Percentiles rank a stretch among this genome's conserved stretches.
Conservation (phyloP, 306 rosid genomes). For the Prunus mume region DNA sequence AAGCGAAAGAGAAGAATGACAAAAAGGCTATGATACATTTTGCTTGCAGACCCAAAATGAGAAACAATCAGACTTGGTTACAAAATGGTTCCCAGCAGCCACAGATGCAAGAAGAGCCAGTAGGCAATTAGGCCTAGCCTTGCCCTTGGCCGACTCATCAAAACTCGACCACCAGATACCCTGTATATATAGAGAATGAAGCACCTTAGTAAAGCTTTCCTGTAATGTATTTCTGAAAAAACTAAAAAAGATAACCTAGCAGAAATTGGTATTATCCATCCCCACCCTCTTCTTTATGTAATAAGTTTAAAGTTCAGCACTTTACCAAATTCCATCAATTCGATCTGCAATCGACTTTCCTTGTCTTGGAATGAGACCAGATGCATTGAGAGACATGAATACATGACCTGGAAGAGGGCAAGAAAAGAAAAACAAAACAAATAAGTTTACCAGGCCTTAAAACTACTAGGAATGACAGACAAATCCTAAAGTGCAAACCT, state of each 20-base stretch:
- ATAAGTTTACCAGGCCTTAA: neutral
- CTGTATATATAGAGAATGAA: slow-evolving; percentile 47
- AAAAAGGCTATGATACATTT: slow-evolving; percentile 40
- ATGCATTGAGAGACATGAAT: slow-evolving; percentile 82
- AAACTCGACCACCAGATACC: slow-evolving; percentile 84
- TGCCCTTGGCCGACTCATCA: slow-evolving; percentile 90
- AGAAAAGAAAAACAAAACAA: neutral
- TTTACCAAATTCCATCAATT: slow-evolving; percentile 93
- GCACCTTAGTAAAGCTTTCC: neutral
- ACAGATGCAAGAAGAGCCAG: slow-evolving; percentile 71
- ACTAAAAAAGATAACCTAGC: neutral
- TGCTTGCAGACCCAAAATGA: slow-evolving; percentile 43
- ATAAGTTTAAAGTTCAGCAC: slow-evolving; percentile 1
- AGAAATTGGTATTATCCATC: neutral
- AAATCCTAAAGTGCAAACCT: slow-evolving; percentile 47
- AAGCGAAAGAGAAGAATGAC: neutral
- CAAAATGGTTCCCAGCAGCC: slow-evolving; percentile 81
- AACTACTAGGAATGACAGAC: neutral
- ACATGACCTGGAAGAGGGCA: slow-evolving; percentile 66
- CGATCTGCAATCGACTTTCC: slow-evolving; percentile 92
- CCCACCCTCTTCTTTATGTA: neutral
- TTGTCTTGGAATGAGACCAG: slow-evolving; percentile 86
- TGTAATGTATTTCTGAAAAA: neutral
- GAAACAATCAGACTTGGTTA: slow-evolving; percentile 34
- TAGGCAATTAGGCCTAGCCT: slow-evolving; percentile 83